Base-by-base conservation (phyloP, 2,329 filamentous ascomycete species). In the Cladophialophora exuberans region DNA sequence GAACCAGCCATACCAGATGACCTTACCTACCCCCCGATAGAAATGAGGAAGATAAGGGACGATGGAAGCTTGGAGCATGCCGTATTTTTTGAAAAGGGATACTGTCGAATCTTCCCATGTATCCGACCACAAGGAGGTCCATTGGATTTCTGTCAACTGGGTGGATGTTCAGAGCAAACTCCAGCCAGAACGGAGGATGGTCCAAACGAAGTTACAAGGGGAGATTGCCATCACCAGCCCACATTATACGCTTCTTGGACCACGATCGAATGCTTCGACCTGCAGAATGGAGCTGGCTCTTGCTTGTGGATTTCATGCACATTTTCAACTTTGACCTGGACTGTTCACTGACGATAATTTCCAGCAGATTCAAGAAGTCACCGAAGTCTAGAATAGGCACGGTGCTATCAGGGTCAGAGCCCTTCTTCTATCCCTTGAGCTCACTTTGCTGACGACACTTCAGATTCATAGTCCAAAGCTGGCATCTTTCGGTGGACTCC, bases 331-430 rank as follows among this genome's bases (percentile, higher is more conserved):
- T 22, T 18, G 22, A 46, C 13, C 7, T 26, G 39, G 39, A 38
- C n/a, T 30, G 30, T 38, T 51, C n/a, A 46, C 53, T 60, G 54
- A 60, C 54, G 15, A 45, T 23, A 36, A 39, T 49, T 42, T 39
- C n/a, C 51, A 35, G 25, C 31, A 60, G 57, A 56, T 54, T 47
- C 15, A 30, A 43, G 39, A 52, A 46, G 35, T 47, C 42, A 54
- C 35, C 52, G 23, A 50, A 39, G 45, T 57, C 54, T 57, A 56
- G 41, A 60, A 60, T 54, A 54, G 35, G 23, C 51, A 52, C 45
- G 35, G 30, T 50, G 42, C 44, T 44, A 36, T 25, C 52, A 45
- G 54, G 58, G 61, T 63, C 58, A 57, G 58, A 46, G 49, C 53
- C 46, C 48, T 25, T 25, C 17, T 49, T 22, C 17, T 35, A 52